phyloP scores from a whole-genome alignment of 805 yeast genomes.

The Candida loeiensis region DNA sequence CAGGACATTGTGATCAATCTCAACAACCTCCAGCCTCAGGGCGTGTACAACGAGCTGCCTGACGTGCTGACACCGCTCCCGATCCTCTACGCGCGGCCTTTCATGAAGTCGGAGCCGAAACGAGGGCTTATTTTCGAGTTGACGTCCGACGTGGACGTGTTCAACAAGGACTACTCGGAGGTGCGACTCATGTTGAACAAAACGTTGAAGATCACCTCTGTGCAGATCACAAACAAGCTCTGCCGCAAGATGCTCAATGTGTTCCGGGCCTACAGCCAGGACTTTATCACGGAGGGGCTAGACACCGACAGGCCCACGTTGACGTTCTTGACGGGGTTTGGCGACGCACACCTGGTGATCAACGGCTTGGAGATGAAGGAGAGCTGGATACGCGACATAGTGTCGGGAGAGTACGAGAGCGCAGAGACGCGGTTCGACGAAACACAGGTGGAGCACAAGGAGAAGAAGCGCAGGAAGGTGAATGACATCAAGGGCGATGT shows the following conservation, averaged over 20 bases:
- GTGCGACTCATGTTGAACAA: conserved; percentile 33
- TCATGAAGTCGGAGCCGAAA: conserved; percentile 28
- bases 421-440: conserved; percentile 1
- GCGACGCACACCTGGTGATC: conserved; percentile 27
- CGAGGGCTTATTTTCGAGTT: conserved; percentile 32
- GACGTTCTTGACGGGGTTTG: conserved; percentile 23
- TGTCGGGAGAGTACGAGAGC: conserved; percentile 10
- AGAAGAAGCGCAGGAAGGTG: conserved; percentile 13
- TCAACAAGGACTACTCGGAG: conserved; percentile 20
- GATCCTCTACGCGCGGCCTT: conserved; percentile 32
- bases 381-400: conserved; percentile 32
- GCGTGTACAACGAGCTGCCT: conserved; percentile 25
- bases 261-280: conserved; percentile 21
- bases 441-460: conserved; percentile 1
- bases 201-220: conserved; percentile 19
- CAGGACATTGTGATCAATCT: conserved; percentile 59
- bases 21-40: conserved; percentile 42
- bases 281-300: conserved; percentile 15
- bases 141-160: conserved; percentile 15
- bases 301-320: conserved; percentile 17
- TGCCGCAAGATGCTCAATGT: conserved; percentile 21
- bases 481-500: conserved; percentile 28
- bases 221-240: conserved; percentile 24
- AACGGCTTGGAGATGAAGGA: conserved; percentile 34
- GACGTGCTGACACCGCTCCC: conserved; percentile 21